Conservation (phyloP, 768 basidiomycete species). For the Hericium erinaceus region DNA sequence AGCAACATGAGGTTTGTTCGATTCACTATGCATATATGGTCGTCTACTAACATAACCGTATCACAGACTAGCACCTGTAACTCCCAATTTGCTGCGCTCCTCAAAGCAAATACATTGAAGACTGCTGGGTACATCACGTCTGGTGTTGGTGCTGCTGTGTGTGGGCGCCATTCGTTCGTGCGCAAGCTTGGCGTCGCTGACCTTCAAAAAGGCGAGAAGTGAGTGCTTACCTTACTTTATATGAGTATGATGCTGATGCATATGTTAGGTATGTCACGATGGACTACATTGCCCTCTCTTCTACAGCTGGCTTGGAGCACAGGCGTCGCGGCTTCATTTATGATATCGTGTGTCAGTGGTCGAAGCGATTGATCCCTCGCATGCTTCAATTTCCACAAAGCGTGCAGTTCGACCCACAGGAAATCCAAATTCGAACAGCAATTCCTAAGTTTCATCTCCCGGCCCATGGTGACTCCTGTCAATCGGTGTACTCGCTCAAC, state of each 20-base stretch:
- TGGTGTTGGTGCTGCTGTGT: not conserved
- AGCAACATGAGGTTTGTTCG: not conserved
- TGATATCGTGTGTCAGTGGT: conserved; percentile 26
- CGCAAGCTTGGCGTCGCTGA: conserved; percentile 20
- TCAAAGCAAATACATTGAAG: not conserved
- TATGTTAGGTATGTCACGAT: conserved; percentile 19
- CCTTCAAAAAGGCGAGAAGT: conserved; percentile 25
- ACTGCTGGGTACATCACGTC: not conserved
- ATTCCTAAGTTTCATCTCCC: conserved; percentile 27
- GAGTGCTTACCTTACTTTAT: not conserved
- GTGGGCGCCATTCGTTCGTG: conserved; percentile 6
- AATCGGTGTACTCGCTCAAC: conserved; percentile 22
- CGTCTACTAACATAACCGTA: not conserved
- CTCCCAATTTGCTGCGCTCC: not conserved
- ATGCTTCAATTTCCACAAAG: conserved; percentile 5
- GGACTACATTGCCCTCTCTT: conserved; percentile 22
- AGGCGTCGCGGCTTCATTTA: conserved; percentile 16
- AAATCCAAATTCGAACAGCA: conserved; percentile 4
- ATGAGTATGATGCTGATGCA: not conserved
- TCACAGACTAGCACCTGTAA: not conserved
- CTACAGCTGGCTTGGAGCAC: conserved; percentile 5
- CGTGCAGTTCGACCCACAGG: conserved; percentile 1
- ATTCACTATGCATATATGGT: not conserved
- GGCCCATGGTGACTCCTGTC: conserved; percentile 19
- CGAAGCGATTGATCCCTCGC: conserved; percentile 15